Percentiles rank a stretch among this genome's conserved stretches.
These are phyloP conservation scores for Nyssa sinensis DNA, from an alignment of 148 eudicot species.

Conservation along the genomic window DNA sequence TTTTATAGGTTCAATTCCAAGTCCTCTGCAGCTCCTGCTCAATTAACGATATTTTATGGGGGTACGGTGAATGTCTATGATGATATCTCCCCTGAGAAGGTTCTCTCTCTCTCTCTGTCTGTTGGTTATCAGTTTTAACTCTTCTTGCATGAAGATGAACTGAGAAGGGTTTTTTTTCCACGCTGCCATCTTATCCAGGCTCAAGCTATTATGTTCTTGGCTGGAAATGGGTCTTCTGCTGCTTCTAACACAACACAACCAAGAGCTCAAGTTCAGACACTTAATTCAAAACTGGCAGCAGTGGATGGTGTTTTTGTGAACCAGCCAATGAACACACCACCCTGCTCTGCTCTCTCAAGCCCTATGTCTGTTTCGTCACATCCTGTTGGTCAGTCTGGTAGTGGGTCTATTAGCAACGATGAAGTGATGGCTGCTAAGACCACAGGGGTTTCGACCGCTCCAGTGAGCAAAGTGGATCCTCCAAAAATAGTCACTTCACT, in stretches of 20 bases:
- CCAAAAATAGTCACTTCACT: constrained; percentile 25
- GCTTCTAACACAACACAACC: constrained; percentile 23
- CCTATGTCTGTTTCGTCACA: constrained; percentile 44
- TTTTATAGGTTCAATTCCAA: constrained; percentile 36
- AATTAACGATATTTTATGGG: constrained; percentile 58
- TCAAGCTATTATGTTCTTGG: constrained; percentile 69
- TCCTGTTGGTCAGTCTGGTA: constrained; percentile 31
- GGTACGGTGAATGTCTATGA: constrained; percentile 53
- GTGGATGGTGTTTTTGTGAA: constrained; percentile 25
- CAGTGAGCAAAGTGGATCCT: constrained; percentile 27
- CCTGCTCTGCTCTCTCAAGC: constrained; percentile 35
- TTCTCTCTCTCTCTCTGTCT: constrained; percentile 2
- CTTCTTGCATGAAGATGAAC: not conserved
- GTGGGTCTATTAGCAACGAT: constrained; percentile 27
- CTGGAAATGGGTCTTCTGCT: constrained; percentile 34
- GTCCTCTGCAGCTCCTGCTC: constrained; percentile 38
- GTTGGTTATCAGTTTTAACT: too few species aligned
- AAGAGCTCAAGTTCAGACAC: constrained; percentile 32
- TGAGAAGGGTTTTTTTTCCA: not conserved
- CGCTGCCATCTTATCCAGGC: constrained; percentile 33
- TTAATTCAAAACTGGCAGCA: constrained; percentile 20
- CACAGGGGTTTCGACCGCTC: constrained; percentile 16
- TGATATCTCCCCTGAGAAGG: constrained; percentile 65
- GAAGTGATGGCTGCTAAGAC: constrained; percentile 27
- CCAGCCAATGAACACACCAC: constrained; percentile 21